Conservation (phyloP, 2,329 filamentous ascomycete species). For the Fusarium miscanthi region DNA sequence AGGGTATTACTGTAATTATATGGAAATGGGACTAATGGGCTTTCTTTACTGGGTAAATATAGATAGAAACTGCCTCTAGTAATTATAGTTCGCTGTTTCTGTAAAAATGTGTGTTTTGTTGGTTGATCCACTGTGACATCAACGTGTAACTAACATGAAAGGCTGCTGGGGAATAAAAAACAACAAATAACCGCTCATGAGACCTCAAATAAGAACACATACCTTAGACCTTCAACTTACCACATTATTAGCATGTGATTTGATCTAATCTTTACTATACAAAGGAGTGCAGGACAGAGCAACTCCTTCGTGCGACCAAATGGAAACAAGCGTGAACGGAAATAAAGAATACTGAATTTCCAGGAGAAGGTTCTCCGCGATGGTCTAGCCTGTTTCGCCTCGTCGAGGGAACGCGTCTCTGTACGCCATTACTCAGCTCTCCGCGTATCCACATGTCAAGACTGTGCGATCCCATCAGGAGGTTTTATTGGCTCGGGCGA, state of each 20-base stretch:
- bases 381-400: neutral
- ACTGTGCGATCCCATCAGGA: neutral
- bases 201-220: neutral
- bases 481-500: neutral
- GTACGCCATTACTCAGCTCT: neutral
- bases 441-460: neutral
- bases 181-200: neutral
- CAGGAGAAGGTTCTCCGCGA: neutral
- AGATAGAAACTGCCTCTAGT: neutral
- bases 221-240: fast-evolving
- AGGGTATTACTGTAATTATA: neutral
- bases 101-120: neutral
- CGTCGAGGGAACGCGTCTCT: neutral
- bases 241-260: fast-evolving
- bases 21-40: neutral
- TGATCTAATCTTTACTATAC: neutral
- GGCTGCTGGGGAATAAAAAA: fast-evolving
- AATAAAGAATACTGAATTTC: neutral
- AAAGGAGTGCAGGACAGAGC: neutral
- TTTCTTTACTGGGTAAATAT: neutral
- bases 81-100: neutral
- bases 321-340: neutral
- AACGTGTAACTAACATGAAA: neutral
- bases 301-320: neutral
- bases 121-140: neutral